Evolutionary conservation across 495 filamentous ascomycete species (phyloP).

Genomic region (Monascus purpureus): DNA sequence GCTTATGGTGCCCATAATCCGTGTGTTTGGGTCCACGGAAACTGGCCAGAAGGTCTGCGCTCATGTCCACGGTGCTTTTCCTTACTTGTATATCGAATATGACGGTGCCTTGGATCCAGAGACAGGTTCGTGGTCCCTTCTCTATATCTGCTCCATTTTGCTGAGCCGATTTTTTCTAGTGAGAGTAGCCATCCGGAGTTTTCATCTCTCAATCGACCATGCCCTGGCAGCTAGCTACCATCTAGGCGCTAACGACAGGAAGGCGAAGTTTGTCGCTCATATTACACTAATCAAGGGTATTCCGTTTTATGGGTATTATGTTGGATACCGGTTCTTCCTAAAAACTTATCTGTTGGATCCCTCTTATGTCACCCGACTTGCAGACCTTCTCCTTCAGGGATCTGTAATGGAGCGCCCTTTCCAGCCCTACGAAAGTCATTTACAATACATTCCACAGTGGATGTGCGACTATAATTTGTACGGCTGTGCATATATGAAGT

Average conservation of each 20-base stretch:
- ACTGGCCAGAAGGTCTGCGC: conserved; percentile 93
- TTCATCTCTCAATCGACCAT: conserved; percentile 74
- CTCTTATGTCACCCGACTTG: conserved; percentile 61
- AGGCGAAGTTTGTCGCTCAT: conserved; percentile 65
- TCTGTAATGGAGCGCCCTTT: conserved; percentile 67
- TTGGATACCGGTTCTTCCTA: conserved; percentile 81
- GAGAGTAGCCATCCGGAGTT: conserved; percentile 49
- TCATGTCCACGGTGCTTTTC: conserved; percentile 91
- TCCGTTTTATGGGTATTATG: conserved; percentile 89
- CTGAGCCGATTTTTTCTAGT: conserved; percentile 31
- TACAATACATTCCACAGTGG: conserved; percentile 87
- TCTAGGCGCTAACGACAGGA: conserved; percentile 53
- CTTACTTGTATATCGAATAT: conserved; percentile 89
- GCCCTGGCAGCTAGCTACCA: conserved; percentile 71
- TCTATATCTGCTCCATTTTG: not conserved
- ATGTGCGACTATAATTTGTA: conserved; percentile 97
- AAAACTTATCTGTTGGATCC: conserved; percentile 93
- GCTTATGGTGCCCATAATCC: conserved; percentile 71
- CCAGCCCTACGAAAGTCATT: conserved; percentile 86
- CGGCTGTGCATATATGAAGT: conserved; percentile 77
- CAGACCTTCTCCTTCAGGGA: conserved; percentile 75
- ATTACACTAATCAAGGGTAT: conserved; percentile 85
- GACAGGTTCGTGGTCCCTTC: conserved; percentile 37
- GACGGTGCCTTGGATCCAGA: conserved; percentile 49
- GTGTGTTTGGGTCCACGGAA: conserved; percentile 87